phyloP scores from a whole-genome alignment of 768 basidiomycete species.

The Termitomyces sp. region DNA sequence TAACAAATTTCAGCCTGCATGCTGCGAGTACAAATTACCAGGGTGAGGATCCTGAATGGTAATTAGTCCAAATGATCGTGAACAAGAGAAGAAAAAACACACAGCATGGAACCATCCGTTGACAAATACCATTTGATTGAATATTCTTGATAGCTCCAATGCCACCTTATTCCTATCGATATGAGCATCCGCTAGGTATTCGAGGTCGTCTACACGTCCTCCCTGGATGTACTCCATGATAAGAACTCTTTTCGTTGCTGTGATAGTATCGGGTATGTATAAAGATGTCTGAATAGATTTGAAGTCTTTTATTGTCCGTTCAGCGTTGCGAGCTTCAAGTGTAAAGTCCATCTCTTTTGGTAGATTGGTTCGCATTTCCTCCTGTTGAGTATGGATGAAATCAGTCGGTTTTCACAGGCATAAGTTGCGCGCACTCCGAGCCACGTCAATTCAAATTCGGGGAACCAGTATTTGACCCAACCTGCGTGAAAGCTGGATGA shows the following conservation, averaged over 20 bases:
- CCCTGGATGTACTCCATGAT: constrained; percentile 96
- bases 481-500: constrained; percentile 33
- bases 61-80: not conserved
- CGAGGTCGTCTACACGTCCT: constrained; percentile 82
- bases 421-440: constrained; percentile 50
- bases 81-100: constrained; percentile 23
- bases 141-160: constrained; percentile 86
- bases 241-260: constrained; percentile 79
- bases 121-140: constrained; percentile 92
- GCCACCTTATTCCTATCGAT: constrained; percentile 96
- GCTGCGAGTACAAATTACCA: constrained; percentile 36
- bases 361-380: constrained; percentile 91
- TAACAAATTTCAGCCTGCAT: not conserved
- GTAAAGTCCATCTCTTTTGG: constrained; percentile 95
- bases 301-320: constrained; percentile 70
- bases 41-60: constrained; percentile 76
- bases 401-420: not conserved
- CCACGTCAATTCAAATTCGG: constrained; percentile 95
- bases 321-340: constrained; percentile 86
- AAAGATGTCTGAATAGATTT: constrained; percentile 67
- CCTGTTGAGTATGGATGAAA: constrained; percentile 51
- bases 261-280: constrained; percentile 83
- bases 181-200: constrained; percentile 72
- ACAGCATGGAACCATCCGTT: constrained; percentile 90
- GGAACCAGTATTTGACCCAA: constrained; percentile 91